Conservation (phyloP, 1,139 yeast species). For the Suhomyces wounanorum region DNA sequence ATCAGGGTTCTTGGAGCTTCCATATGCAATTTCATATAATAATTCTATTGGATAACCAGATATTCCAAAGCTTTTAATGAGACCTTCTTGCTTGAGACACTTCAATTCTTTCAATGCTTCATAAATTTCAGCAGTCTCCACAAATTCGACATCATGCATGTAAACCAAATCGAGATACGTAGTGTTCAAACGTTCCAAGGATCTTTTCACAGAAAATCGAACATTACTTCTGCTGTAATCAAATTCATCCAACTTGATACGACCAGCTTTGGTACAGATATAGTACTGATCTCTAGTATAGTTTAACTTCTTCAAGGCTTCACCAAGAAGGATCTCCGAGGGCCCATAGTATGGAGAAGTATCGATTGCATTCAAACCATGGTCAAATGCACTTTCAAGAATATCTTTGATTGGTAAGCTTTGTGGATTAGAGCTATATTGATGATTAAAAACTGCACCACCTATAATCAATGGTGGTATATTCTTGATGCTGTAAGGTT, state of each 20-base stretch:
- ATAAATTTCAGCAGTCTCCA: conserved; percentile 51
- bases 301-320: conserved; percentile 51
- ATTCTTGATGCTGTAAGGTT: conserved; percentile 30
- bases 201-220: conserved; percentile 62
- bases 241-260: conserved; percentile 66
- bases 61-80: conserved; percentile 67
- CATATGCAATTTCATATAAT: conserved; percentile 51
- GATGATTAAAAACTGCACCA: conserved; percentile 83
- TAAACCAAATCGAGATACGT: conserved; percentile 76
- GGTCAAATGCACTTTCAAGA: conserved; percentile 57
- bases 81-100: conserved; percentile 62
- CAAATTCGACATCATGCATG: conserved; percentile 89
- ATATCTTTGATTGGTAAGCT: conserved; percentile 59
- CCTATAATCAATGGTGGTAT: conserved; percentile 73
- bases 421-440: conserved; percentile 69
- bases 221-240: conserved; percentile 70
- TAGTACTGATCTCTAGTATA: conserved; percentile 63
- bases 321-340: conserved; percentile 74
- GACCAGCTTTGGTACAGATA: conserved; percentile 86
- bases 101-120: conserved; percentile 66
- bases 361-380: conserved; percentile 79
- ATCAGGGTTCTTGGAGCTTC: conserved; percentile 29
- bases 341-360: conserved; percentile 95
- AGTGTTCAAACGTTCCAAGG: conserved; percentile 66
- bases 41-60: conserved; percentile 86